phyloP scores from a whole-genome alignment of 176 grass and related monocot genomes.

The Avena eriantha region DNA sequence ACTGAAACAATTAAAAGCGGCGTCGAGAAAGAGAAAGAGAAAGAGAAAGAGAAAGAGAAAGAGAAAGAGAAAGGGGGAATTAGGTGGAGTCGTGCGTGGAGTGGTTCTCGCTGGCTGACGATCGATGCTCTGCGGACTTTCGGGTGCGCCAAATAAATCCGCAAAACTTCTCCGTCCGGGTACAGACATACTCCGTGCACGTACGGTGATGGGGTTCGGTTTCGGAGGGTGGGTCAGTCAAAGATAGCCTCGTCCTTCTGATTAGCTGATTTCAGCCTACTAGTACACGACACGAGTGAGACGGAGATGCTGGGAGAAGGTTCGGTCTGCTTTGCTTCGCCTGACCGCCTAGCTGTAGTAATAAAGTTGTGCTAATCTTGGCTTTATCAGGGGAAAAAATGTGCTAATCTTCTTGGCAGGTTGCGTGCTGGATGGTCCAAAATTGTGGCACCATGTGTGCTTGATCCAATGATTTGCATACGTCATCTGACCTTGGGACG shows the following conservation, averaged over 20 bases:
- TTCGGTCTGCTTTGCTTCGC: neutral
- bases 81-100: slow-evolving; percentile 1
- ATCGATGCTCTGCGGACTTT: slow-evolving; percentile 17
- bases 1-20: too few species aligned
- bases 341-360: neutral
- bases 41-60: neutral
- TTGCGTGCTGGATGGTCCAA: neutral
- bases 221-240: neutral
- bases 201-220: neutral
- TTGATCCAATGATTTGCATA: neutral
- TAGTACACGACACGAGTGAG: neutral
- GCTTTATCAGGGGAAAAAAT: too few species aligned
- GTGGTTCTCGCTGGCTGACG: slow-evolving; percentile 13
- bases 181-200: neutral
- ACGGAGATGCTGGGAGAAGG: neutral
- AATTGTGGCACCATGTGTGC: neutral
- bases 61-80: neutral
- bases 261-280: neutral
- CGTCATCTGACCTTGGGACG: too few species aligned
- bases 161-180: neutral
- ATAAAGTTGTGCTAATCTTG: neutral
- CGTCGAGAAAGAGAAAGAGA: too few species aligned
- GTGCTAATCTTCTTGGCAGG: neutral
- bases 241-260: neutral
- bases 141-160: neutral